phyloP scores from a whole-genome alignment of 495 filamentous ascomycete genomes.

The Penicillium longicatenatum region DNA sequence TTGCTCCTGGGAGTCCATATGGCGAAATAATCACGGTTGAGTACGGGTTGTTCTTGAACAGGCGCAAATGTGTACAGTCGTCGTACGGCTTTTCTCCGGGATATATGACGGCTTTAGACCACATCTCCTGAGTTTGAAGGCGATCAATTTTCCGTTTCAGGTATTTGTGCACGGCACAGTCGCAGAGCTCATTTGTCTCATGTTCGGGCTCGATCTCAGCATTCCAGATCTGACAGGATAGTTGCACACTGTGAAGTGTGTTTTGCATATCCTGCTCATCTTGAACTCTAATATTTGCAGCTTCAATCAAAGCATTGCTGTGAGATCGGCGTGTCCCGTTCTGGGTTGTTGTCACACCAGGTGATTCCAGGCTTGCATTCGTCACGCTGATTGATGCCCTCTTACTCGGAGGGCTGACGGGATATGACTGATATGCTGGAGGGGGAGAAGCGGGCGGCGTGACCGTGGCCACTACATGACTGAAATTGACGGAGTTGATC shows the following conservation, averaged over 20 bases:
- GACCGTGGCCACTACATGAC: neutral
- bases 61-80: constrained; percentile 27
- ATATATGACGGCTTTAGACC: constrained; percentile 50
- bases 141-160: constrained; percentile 33
- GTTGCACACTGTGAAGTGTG: constrained; percentile 37
- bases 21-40: constrained; percentile 27
- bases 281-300: constrained; percentile 31
- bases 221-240: constrained; percentile 41
- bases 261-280: constrained; percentile 51
- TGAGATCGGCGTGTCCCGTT: constrained; percentile 1
- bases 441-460: constrained; percentile 25
- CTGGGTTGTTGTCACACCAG: neutral
- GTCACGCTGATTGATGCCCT: constrained; percentile 6
- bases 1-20: constrained; percentile 17
- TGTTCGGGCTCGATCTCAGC: constrained; percentile 53
- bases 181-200: constrained; percentile 36
- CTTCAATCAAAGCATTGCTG: constrained; percentile 40
- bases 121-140: constrained; percentile 39
- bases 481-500: neutral
- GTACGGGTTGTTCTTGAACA: constrained; percentile 38
- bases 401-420: neutral
- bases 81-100: constrained; percentile 48
- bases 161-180: constrained; percentile 40
- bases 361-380: neutral
- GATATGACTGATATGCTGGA: constrained; percentile 4